A percentile compares a stretch with the other conserved stretches of the same genome.
Conservation (phyloP, 768 basidiomycete genomes). For the Serpula lacrymans region DNA sequence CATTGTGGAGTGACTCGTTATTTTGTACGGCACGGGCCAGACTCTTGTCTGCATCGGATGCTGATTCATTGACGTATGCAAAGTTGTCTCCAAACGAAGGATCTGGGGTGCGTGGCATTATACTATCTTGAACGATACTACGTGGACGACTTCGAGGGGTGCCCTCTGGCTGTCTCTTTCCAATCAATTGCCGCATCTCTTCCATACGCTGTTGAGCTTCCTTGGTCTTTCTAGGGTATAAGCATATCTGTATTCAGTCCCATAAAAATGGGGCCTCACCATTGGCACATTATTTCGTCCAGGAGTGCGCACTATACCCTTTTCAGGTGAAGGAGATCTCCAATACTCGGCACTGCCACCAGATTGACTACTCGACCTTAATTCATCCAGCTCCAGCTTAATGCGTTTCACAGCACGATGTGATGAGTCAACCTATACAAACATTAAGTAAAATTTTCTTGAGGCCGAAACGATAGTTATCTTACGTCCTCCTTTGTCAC, state of each 20-base stretch:
- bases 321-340: conserved; percentile 57
- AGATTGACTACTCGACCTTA: conserved; percentile 17
- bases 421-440: conserved; percentile 63
- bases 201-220: conserved; percentile 78
- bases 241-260: conserved; percentile 6
- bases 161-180: conserved; percentile 51
- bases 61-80: conserved; percentile 44
- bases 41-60: conserved; percentile 55
- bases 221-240: conserved; percentile 45
- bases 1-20: conserved; percentile 53
- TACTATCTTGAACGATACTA: conserved; percentile 24
- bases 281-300: conserved; percentile 38
- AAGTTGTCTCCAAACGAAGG: conserved; percentile 11
- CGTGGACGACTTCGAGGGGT: conserved; percentile 48
- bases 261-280: conserved; percentile 29
- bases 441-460: not conserved
- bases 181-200: conserved; percentile 78
- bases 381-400: conserved; percentile 59
- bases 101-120: conserved; percentile 14
- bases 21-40: conserved; percentile 48
- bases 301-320: conserved; percentile 42
- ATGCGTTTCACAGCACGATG: conserved; percentile 72
- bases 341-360: conserved; percentile 34
- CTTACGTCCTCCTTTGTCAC: conserved; percentile 68
- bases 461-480: conserved; percentile 5